phyloP scores from a whole-genome alignment of 2,329 filamentous ascomycete species.

The Orbilia quercus region DNA sequence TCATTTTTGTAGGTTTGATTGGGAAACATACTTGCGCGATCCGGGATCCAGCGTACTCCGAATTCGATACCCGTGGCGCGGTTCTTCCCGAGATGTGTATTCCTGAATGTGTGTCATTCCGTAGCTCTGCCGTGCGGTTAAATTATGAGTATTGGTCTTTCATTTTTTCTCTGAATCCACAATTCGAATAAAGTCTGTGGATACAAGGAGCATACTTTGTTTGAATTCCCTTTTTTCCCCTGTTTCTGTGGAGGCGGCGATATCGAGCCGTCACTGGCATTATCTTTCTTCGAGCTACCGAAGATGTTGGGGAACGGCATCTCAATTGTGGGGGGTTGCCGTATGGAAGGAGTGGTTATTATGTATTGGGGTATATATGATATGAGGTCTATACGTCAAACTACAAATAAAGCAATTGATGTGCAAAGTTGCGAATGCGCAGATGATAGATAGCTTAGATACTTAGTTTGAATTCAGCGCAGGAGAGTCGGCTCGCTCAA shows the following conservation, averaged over 20 bases:
- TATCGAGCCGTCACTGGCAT: slow-evolving; percentile 32
- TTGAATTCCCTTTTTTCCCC: too few relatives aligned
- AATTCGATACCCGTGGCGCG: slow-evolving; percentile 23
- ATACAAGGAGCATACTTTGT: slow-evolving; percentile 19
- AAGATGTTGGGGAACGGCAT: slow-evolving; percentile 16
- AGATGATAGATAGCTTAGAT: too few relatives aligned
- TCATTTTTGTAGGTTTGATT: neutral
- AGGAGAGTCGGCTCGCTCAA: neutral
- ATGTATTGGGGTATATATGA: too few relatives aligned
- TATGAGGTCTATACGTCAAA: slow-evolving; percentile 6
- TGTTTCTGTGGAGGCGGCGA: slow-evolving; percentile 25
- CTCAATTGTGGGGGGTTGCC: slow-evolving; percentile 4
- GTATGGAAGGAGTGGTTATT: too few relatives aligned
- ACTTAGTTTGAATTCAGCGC: too few relatives aligned
- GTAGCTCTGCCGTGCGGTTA: slow-evolving; percentile 9
- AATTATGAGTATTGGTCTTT: neutral
- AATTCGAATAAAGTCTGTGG: too few relatives aligned
- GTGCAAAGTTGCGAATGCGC: too few relatives aligned
- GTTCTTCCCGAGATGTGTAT: slow-evolving; percentile 26
- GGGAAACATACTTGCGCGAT: slow-evolving; percentile 31
- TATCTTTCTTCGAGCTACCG: slow-evolving; percentile 33
- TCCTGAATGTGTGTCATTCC: slow-evolving; percentile 39
- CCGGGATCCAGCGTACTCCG: slow-evolving; percentile 32
- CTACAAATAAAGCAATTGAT: neutral
- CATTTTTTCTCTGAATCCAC: too few relatives aligned